These are phyloP conservation scores for Paramecium sonneborni DNA, from an alignment of 73 alveolate species.

Conservation along the genomic window DNA sequence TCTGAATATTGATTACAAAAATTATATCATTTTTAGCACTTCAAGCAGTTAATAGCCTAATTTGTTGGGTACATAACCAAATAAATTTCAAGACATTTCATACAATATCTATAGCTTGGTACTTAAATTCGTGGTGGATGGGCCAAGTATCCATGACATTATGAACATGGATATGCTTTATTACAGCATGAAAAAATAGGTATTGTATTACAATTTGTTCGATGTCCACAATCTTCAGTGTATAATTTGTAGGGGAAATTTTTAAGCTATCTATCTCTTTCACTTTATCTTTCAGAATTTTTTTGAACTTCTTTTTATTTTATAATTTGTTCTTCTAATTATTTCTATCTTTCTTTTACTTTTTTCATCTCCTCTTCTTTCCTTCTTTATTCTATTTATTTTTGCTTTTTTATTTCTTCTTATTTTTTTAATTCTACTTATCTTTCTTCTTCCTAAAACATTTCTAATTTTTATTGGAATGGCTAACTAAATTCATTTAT, in stretches of 20 bases:
- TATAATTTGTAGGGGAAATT: constrained; percentile 39
- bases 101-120: constrained; percentile 59
- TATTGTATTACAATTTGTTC: constrained; percentile 55
- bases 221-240: constrained; percentile 45
- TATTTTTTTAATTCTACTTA: not conserved
- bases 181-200: constrained; percentile 62
- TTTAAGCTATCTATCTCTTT: not conserved
- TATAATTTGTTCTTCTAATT: not conserved
- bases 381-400: not conserved
- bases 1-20: not conserved
- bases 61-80: constrained; percentile 49
- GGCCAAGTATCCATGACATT: constrained; percentile 43
- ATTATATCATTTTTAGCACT: not conserved
- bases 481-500: not conserved
- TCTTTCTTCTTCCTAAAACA: not conserved
- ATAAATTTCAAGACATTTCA: constrained; percentile 56
- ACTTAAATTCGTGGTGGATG: constrained; percentile 46
- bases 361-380: not conserved
- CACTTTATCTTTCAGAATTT: not conserved
- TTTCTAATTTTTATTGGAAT: not conserved
- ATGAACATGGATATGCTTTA: constrained; percentile 57
- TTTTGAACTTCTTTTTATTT: not conserved
- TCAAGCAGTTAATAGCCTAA: not conserved
- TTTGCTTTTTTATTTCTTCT: not conserved
- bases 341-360: not conserved